Conservation (phyloP, 2,329 filamentous ascomycete genomes). For the Alternaria burnsii region DNA sequence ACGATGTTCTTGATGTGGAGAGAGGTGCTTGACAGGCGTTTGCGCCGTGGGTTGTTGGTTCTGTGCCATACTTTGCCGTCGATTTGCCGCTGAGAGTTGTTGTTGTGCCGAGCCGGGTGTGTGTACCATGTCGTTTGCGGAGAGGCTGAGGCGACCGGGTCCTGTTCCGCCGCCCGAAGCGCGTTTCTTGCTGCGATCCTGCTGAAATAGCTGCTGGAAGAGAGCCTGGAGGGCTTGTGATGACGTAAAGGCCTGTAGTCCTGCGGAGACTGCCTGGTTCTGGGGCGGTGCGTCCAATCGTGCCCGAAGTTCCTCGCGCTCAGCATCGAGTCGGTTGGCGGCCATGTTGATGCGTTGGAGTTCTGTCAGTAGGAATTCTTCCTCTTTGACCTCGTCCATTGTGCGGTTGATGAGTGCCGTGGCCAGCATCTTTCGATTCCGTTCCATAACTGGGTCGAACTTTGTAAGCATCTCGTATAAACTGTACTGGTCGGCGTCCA, state of each 20-base stretch:
- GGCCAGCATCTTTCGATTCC: constrained; percentile 83
- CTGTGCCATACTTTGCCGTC: constrained; percentile 47
- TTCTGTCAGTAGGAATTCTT: constrained; percentile 87
- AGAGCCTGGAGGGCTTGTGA: constrained; percentile 81
- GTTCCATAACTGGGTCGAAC: constrained; percentile 84
- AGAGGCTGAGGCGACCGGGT: constrained; percentile 50
- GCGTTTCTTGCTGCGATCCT: constrained; percentile 90
- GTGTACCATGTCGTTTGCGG: constrained; percentile 47
- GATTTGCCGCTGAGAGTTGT: constrained; percentile 40
- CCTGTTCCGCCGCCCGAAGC: constrained; percentile 52
- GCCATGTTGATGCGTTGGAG: constrained; percentile 90
- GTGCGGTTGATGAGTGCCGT: constrained; percentile 79
- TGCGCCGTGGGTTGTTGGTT: constrained; percentile 48
- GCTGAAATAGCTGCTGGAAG: constrained; percentile 80
- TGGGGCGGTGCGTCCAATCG: constrained; percentile 83
- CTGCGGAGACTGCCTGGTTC: constrained; percentile 50
- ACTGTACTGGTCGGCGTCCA: constrained; percentile 85
- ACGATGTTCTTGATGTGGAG: constrained; percentile 75
- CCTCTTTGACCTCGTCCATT: constrained; percentile 88
- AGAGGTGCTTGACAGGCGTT: constrained; percentile 62
- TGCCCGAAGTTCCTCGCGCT: constrained; percentile 85
- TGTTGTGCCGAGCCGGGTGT: constrained; percentile 44
- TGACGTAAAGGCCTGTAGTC: constrained; percentile 72
- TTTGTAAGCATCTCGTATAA: constrained; percentile 85
- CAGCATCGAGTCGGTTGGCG: constrained; percentile 84